Evolutionary conservation across 257 asterid species (phyloP).

Genomic region (Echites panduratus): DNA sequence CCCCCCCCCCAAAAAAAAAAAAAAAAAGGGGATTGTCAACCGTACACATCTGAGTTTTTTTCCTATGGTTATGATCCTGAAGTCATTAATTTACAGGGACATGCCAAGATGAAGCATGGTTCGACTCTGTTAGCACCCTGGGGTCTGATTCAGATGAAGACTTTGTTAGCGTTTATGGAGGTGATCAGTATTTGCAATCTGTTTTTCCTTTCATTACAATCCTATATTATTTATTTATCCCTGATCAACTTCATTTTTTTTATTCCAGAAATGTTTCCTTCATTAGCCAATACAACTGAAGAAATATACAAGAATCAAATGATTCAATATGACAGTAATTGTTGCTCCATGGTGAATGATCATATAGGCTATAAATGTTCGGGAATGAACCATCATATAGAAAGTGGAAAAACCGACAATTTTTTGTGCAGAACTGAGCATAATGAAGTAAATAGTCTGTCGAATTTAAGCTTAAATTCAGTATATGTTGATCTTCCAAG

Average conservation of each 20-base stretch:
- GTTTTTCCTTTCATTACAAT: background rate
- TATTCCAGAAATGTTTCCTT: constrained; percentile 39
- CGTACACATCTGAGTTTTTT: background rate
- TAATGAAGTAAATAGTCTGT: constrained; percentile 2
- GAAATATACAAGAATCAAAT: constrained; percentile 15
- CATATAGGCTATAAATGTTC: constrained; percentile 10
- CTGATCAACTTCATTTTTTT: constrained; percentile 1
- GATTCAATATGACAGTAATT: constrained; percentile 19
- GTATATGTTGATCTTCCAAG: constrained; percentile 1
- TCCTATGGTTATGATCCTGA: background rate
- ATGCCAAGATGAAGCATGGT: constrained; percentile 75
- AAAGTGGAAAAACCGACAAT: constrained; percentile 7
- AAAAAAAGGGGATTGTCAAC: too few species aligned
- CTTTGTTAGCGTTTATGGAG: constrained; percentile 52
- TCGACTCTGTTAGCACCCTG: constrained; percentile 57
- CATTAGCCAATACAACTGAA: constrained; percentile 21
- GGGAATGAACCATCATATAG: background rate
- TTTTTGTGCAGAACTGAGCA: constrained; percentile 10
- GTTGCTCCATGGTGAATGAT: constrained; percentile 4
- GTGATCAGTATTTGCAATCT: constrained; percentile 24
- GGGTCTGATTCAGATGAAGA: constrained; percentile 90
- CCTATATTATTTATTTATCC: background rate
- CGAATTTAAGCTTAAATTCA: constrained; percentile 7
- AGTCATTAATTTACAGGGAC: constrained; percentile 27
- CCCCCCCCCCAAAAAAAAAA: too few species aligned